Base-by-base conservation (phyloP, 345 rosid species). In the Arabidopsis arenosa region DNA sequence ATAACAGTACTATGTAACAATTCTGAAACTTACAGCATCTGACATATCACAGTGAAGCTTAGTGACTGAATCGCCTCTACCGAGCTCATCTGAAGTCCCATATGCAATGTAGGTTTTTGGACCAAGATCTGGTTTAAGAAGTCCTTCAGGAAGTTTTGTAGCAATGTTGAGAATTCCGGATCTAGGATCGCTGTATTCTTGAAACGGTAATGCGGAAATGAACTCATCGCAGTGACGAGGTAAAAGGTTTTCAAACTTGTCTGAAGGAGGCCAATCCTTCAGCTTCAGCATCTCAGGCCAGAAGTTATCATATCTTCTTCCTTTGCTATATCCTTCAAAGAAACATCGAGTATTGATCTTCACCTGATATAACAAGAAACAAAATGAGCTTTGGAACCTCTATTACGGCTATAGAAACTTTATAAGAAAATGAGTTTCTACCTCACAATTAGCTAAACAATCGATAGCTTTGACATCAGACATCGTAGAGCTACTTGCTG, bases 221-320 rank as follows among this genome's bases (percentile, higher is more conserved):
- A 92, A 92, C 80, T 95, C 99, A 68, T 92, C 97, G 52, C 91
- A 92, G 66, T 95, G 99, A 67, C 99, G 96, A 2, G 97, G 99
- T 79, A 95, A 83, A 70, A 89, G 84, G 66, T 92, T 88, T 63
- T 95, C 97, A 73, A 95, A 95, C 67, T 84, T 86, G 70, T 95
- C 89, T 0, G 93, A 90, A 70, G 99, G 99, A 48, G 99, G 99
- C 99, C 97, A 95, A 66, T 95, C 99, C 75, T 95, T 95, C 6
- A 95, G 84, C 87, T 95, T 95, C 71, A 95, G 83, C 96, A 95
- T 92, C 86, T 90, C 93, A 0, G 97, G 99, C 99, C 99, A 95
- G 35, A 84, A 81, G 86, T 94, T 94, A 2, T 2, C 1, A 68
- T 90, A 94, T 21, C 30, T 82, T 82, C 97, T 90, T 52, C 98